Percentiles rank a stretch among this genome's conserved stretches.
phyloP scores from a whole-genome alignment of 495 filamentous ascomycete species.

The Friedmanniomyces simplex region DNA sequence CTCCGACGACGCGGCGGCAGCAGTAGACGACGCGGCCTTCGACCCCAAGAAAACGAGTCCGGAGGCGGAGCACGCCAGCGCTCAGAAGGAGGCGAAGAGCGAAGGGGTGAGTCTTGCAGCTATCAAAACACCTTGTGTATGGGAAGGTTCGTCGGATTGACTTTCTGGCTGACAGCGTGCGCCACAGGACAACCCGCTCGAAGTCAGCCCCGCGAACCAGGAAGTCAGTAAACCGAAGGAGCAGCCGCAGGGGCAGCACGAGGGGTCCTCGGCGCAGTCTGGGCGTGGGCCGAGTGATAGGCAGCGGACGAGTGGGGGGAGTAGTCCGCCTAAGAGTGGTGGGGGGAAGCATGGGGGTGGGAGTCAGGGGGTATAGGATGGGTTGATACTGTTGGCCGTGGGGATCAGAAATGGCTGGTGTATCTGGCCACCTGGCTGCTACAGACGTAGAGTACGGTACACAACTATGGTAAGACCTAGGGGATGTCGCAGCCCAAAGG shows the following conservation, averaged over 20 bases:
- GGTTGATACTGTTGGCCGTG: too few species aligned
- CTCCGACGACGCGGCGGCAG: constrained; percentile 44
- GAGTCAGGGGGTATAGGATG: neutral
- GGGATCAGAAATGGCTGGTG: too few species aligned
- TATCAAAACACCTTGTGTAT: too few species aligned
- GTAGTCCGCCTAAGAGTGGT: constrained; percentile 37
- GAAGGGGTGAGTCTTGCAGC: constrained; percentile 2
- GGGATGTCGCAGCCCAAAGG: too few species aligned
- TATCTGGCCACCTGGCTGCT: too few species aligned
- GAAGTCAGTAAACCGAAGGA: constrained; percentile 44
- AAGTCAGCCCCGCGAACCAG: constrained; percentile 51
- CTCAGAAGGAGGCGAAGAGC: constrained; percentile 25
- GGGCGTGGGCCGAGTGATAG: constrained; percentile 30
- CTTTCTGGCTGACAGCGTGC: too few species aligned
- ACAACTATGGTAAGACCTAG: too few species aligned
- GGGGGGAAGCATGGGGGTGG: constrained; percentile 22
- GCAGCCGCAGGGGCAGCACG: constrained; percentile 39
- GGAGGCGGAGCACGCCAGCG: constrained; percentile 40
- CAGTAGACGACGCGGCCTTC: constrained; percentile 43
- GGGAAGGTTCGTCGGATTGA: neutral
- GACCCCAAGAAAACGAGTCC: constrained; percentile 49
- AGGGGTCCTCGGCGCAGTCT: constrained; percentile 26
- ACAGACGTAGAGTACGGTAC: too few species aligned
- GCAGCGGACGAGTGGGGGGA: constrained; percentile 37
- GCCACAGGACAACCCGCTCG: constrained; percentile 37